Percentiles rank a stretch among this genome's conserved stretches.
Conservation (phyloP, 371 early-diverging fungal species). For the Mucor sp. region DNA sequence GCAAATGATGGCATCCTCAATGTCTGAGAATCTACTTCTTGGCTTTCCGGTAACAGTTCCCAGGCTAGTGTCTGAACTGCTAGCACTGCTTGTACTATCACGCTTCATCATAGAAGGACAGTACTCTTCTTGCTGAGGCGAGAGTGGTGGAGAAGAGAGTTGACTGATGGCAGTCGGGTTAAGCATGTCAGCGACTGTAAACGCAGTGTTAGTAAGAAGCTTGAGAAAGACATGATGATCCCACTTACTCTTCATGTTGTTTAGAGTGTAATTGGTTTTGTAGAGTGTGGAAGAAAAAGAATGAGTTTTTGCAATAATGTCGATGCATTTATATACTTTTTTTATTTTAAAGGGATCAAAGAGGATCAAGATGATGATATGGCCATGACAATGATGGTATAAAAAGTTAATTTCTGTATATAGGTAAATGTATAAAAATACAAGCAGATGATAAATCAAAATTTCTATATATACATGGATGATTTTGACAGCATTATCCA, state of each 20-base stretch:
- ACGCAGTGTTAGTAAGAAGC: not conserved
- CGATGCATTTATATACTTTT: constrained; percentile 1
- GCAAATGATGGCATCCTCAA: constrained; percentile 52
- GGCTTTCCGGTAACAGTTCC: constrained; percentile 34
- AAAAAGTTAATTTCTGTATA: constrained; percentile 8
- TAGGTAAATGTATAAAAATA: constrained; percentile 10
- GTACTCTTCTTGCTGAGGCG: constrained; percentile 26
- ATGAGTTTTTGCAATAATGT: not conserved
- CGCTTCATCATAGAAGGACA: constrained; percentile 2
- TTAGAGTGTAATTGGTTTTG: not conserved
- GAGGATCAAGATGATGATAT: not conserved
- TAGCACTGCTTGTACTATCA: constrained; percentile 1
- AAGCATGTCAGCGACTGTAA: constrained; percentile 46
- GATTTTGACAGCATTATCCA: constrained; percentile 14
- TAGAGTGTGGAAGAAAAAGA: not conserved
- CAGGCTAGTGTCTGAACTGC: constrained; percentile 6
- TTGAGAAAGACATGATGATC: not conserved
- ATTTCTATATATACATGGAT: not conserved
- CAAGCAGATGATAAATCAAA: constrained; percentile 6
- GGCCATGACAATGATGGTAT: not conserved
- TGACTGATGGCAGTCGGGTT: constrained; percentile 36
- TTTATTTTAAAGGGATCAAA: constrained; percentile 1
- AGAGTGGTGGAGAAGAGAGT: constrained; percentile 41
- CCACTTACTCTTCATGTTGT: constrained; percentile 37
- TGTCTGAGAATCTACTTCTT: constrained; percentile 50